These are phyloP conservation scores for Daldinia grandis DNA, from an alignment of 495 filamentous ascomycete genomes.

Conservation along the genomic window DNA sequence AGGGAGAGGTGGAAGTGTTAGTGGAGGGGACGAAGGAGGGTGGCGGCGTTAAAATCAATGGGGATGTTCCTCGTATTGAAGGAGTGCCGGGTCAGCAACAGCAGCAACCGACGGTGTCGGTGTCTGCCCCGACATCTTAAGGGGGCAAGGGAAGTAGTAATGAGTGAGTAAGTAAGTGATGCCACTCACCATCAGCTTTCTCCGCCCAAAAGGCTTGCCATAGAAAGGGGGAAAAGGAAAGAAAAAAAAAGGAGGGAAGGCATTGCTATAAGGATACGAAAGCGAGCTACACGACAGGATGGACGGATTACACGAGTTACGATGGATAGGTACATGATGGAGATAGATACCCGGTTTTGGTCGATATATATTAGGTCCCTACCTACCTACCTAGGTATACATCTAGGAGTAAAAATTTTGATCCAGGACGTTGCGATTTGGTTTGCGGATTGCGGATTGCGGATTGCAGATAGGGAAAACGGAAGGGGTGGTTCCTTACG, in stretches of 20 bases:
- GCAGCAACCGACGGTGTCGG: constrained; percentile 8
- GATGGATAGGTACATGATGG: not conserved
- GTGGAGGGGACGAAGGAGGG: not conserved
- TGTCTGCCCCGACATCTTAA: constrained; percentile 5
- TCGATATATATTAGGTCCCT: not conserved
- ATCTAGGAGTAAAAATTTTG: not conserved
- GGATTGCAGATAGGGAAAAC: too few relatives aligned
- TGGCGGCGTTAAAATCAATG: not conserved
- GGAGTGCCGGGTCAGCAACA: not conserved
- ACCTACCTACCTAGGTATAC: too few relatives aligned
- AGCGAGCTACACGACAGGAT: not conserved
- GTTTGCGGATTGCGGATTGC: too few relatives aligned
- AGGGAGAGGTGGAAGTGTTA: not conserved
- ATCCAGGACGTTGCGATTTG: not conserved
- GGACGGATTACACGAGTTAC: not conserved
- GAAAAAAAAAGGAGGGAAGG: not conserved
- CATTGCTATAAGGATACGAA: not conserved
- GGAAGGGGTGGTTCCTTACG: too few relatives aligned
- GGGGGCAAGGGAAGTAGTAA: not conserved
- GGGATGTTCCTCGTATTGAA: constrained; percentile 7
- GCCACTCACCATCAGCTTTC: not conserved
- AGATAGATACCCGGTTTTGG: not conserved
- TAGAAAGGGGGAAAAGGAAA: not conserved
- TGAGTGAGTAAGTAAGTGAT: not conserved
- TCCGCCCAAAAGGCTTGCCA: not conserved